Evolutionary conservation across 2,329 filamentous ascomycete species (phyloP), one percentile per base, ranked within the genome.

Genomic region (Diaporthe sp.): DNA sequence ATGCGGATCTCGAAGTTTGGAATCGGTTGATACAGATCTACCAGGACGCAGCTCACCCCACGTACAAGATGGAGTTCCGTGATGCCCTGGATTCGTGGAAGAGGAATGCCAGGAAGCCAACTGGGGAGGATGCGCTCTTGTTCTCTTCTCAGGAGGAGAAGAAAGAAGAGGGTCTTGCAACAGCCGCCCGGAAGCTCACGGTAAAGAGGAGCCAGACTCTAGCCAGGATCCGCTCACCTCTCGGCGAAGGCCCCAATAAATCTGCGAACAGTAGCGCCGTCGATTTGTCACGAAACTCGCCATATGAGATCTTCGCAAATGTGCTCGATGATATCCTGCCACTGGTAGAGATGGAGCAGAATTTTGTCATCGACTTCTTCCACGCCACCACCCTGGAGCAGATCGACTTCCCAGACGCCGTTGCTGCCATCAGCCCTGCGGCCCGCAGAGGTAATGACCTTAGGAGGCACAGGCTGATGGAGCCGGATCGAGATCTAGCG

Each of bases 281-380:
- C 33, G 75, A 76, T n/a, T 45, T 76, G 61, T 92, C 91, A 71
- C 91, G 92, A 79, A 89, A 93, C 74, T 89, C 94, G 77, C 91
- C 94, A 0, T 96, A 92, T 78, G 95, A 98, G 83, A 91, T 95
- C 3, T 98, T 98, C 83, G 88, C 91, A 0, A 92, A 92, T 50
- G 91, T 95, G 17, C 85, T 98, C 76, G 93, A 97, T 74, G 95
- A 98, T 79, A 90, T 97, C 77, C 86, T 96, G 58, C 94, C 93
- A 8, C 88, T 97, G 73, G 92, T 98, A 74, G 92, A 95, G 78
- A 96, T 96, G 82, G 97, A 99, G 84, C 96, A 99, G 82, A 98
- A 98, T 81, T 99, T 98, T 81, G 88, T 98, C 66, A 92, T 98
- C n/a, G 95, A 97, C 78, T 97, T 98, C 83, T 98, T 98, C 89